Base-by-base conservation (phyloP, 176 grass and related monocot genomes). In the Pontederia paniculata region DNA sequence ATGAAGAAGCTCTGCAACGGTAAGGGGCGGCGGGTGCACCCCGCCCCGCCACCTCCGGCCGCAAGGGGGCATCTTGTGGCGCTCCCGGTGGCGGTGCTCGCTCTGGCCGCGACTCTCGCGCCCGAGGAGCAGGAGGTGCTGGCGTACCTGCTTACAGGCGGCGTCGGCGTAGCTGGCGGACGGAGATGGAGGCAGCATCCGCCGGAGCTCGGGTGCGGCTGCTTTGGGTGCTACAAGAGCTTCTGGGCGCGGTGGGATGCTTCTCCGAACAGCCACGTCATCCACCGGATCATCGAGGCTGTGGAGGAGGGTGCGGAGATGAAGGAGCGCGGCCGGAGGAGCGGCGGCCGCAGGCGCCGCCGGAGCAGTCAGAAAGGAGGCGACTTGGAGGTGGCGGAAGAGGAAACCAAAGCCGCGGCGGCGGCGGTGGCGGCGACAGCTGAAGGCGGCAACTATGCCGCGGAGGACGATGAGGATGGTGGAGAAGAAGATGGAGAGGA, bases 201-300 rank as follows among this genome's bases (percentile, higher is more conserved):
- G n/a, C 85, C 85, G 7, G 82, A 96, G 73, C 78, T 89, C 75
- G 75, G 69, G 2, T 95, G 89, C 76, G 82, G 67, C n/a, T 96
- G 90, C 90, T 96, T 96, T 76, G 63, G 78, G 23, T 96, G 90
- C 77, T 96, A 96, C 79, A 96, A 96, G 90, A 82, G 78, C 76
- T 95, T 85, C 81, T 95, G 89, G 89, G 89, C 81, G 47, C 72
- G 81, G 48, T 95, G 89, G 89, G 89, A 95, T 60, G 81, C 89
- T 11, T 95, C 89, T 28, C 84, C 89, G 46, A 95, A 95, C 62
- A 72, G 84, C 70, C 81, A 95, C 47, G 65, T 96, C 65, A 96
- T 96, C 58, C 85, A 96, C 71, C 68, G 54, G 71, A 89, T 96
- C 80, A 86, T 96, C 76, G 90, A 96, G 67, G 83, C 86, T 57